Conservation (phyloP, 495 filamentous ascomycete genomes). For the Penicillium coffeae region DNA sequence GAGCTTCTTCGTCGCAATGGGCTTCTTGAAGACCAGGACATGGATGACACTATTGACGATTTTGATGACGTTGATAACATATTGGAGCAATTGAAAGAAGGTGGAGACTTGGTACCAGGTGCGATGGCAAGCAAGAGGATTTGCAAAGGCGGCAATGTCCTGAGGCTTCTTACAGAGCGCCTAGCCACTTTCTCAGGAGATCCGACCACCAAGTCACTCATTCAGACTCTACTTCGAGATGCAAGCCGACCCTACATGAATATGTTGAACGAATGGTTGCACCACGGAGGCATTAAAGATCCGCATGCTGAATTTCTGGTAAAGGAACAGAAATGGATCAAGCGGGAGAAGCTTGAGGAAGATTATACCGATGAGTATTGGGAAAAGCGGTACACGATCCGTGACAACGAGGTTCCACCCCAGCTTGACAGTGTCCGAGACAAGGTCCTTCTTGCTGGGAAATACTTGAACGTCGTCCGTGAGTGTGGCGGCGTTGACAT, state of each 20-base stretch:
- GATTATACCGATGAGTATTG: constrained; percentile 99
- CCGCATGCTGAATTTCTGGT: constrained; percentile 92
- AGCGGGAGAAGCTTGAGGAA: constrained; percentile 82
- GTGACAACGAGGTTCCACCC: constrained; percentile 85
- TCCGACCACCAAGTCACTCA: constrained; percentile 73
- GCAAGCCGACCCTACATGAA: constrained; percentile 92
- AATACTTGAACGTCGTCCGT: constrained; percentile 95
- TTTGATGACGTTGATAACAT: constrained; percentile 85
- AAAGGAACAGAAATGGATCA: constrained; percentile 93
- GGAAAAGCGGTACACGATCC: constrained; percentile 94
- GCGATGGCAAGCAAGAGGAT: constrained; percentile 84
- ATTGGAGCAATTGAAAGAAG: constrained; percentile 73
- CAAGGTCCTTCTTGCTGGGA: constrained; percentile 90
- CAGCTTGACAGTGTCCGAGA: constrained; percentile 90
- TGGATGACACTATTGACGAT: constrained; percentile 77
- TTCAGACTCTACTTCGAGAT: constrained; percentile 79
- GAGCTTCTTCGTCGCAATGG: constrained; percentile 86
- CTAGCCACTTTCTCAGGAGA: constrained; percentile 88
- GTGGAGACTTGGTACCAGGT: constrained; percentile 69
- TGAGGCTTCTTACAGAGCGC: constrained; percentile 78
- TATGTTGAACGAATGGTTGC: constrained; percentile 98
- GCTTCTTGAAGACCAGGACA: constrained; percentile 72
- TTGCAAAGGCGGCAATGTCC: constrained; percentile 88
- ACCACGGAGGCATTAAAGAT: constrained; percentile 92
- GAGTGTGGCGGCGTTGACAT: constrained; percentile 96